Percentiles rank a stretch among this genome's conserved stretches.
phyloP scores from a whole-genome alignment of 257 asterid genomes.

The Eustoma russellianum region DNA sequence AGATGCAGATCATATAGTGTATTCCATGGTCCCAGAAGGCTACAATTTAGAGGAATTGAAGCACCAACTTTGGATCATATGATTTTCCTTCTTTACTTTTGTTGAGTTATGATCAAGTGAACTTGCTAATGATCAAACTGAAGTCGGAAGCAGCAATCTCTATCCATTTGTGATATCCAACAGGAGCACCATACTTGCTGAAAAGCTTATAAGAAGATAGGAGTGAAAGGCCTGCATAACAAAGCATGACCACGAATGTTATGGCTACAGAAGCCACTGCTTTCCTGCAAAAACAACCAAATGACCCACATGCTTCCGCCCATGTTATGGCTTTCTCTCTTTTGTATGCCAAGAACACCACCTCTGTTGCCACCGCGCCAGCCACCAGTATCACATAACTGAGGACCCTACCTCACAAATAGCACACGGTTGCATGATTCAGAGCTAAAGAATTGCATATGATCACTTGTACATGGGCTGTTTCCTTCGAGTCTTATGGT shows the following conservation, averaged over 20 bases:
- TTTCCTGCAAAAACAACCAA: constrained; percentile 57
- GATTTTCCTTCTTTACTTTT: too few relatives aligned
- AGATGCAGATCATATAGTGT: too few relatives aligned
- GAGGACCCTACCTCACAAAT: constrained; percentile 38
- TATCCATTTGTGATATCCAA: constrained; percentile 35
- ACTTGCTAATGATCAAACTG: neutral
- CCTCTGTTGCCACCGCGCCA: constrained; percentile 61
- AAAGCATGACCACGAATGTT: constrained; percentile 53
- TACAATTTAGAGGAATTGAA: too few relatives aligned
- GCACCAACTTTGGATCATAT: too few relatives aligned
- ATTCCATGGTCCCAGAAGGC: neutral
- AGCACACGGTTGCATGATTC: too few relatives aligned
- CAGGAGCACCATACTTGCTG: constrained; percentile 76
- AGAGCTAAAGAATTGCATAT: too few relatives aligned
- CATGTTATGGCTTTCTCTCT: constrained; percentile 61
- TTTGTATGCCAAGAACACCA: constrained; percentile 67
- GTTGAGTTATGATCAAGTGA: too few relatives aligned
- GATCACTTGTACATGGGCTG: too few relatives aligned
- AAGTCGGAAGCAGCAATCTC: constrained; percentile 26
- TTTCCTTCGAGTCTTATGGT: too few relatives aligned
- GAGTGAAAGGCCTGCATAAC: constrained; percentile 60
- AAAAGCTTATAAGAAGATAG: constrained; percentile 73
- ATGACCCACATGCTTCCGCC: constrained; percentile 65
- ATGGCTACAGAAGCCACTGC: constrained; percentile 58
- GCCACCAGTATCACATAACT: constrained; percentile 71